phyloP scores from a whole-genome alignment of 352 stramenopile genomes.

The Blastocystis sp. region DNA sequence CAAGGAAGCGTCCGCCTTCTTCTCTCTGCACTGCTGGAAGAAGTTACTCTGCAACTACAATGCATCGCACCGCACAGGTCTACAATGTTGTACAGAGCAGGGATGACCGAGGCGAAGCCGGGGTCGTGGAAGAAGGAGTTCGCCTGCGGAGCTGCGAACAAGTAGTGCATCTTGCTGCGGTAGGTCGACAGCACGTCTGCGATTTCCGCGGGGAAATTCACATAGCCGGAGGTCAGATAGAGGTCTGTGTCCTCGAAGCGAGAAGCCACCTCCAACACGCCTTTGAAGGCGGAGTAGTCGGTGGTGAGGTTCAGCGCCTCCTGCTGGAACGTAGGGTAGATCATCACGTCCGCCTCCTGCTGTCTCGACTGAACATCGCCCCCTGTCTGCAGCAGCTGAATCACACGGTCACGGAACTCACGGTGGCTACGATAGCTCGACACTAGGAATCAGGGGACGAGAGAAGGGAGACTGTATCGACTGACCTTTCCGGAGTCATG shows the following conservation, averaged over 20 bases:
- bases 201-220: slow-evolving; percentile 54
- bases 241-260: neutral
- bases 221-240: slow-evolving; percentile 60
- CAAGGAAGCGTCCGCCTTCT: neutral
- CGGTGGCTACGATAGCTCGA: neutral
- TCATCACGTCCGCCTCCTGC: neutral
- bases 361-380: neutral
- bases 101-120: slow-evolving; percentile 48
- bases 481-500: neutral
- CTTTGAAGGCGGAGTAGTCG: neutral
- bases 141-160: slow-evolving; percentile 53
- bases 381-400: neutral
- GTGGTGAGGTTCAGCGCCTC: neutral
- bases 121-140: slow-evolving; percentile 59
- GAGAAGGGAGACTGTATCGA: neutral
- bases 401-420: neutral
- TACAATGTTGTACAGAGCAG: slow-evolving; percentile 46
- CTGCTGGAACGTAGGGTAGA: slow-evolving; percentile 26
- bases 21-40: neutral
- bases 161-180: neutral
- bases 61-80: neutral
- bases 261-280: neutral
- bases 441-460: neutral
- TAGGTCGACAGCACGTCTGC: neutral
- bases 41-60: neutral